These are phyloP conservation scores for Botrytis squamosa DNA, from an alignment of 2,329 filamentous ascomycete genomes.

Conservation along the genomic window DNA sequence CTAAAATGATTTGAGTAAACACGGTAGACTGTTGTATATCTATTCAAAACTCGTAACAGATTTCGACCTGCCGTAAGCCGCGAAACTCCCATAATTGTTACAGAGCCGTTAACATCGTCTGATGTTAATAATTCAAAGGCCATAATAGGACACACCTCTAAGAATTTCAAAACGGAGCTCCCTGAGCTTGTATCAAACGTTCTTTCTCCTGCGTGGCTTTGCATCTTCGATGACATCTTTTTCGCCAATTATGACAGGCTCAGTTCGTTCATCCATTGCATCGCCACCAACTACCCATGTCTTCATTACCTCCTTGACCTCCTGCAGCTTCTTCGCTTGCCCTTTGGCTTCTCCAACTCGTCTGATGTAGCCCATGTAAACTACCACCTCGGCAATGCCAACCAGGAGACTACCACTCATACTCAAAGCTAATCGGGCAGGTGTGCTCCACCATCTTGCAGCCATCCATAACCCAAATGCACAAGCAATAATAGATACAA, in stretches of 20 bases:
- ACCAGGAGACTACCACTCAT: constrained; percentile 69
- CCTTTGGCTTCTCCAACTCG: constrained; percentile 67
- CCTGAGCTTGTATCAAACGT: constrained; percentile 13
- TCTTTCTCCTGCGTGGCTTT: constrained; percentile 18
- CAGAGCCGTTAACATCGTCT: not conserved
- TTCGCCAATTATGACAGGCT: not conserved
- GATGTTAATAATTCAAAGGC: not conserved
- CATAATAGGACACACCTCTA: not conserved
- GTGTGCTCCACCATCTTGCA: constrained; percentile 72
- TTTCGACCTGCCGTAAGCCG: not conserved
- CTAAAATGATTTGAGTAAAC: not conserved
- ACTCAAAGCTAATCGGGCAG: constrained; percentile 67
- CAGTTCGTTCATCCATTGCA: constrained; percentile 33
- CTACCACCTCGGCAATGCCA: constrained; percentile 71
- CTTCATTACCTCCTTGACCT: constrained; percentile 67
- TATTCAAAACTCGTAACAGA: constrained; percentile 6
- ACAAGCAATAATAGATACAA: constrained; percentile 80
- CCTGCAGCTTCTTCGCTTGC: constrained; percentile 58
- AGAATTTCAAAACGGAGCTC: not conserved
- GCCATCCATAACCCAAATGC: constrained; percentile 76
- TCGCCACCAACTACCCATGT: constrained; percentile 64
- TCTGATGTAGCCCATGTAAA: constrained; percentile 74
- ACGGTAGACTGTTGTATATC: not conserved
- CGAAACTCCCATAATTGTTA: not conserved
- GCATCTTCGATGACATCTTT: constrained; percentile 11